Percentiles rank a stretch among this genome's conserved stretches.
These are phyloP conservation scores for Ramularia collo-cygni DNA, from an alignment of 2,329 filamentous ascomycete species.

Conservation along the genomic window DNA sequence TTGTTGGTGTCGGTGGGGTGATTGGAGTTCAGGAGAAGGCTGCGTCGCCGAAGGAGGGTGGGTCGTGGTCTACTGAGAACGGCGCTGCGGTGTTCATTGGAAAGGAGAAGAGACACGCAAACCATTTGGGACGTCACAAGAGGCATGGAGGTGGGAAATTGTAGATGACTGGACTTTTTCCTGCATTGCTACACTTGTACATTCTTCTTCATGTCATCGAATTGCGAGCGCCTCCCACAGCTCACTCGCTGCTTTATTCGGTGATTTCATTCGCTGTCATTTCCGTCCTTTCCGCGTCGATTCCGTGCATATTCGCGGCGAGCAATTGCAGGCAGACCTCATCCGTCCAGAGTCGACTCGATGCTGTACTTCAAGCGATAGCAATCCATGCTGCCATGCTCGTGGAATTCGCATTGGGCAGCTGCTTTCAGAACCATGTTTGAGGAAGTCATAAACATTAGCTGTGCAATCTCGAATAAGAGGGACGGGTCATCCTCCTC, in stretches of 20 bases:
- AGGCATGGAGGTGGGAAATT: constrained; percentile 14
- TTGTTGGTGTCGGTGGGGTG: constrained; percentile 5
- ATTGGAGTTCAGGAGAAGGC: constrained; percentile 2
- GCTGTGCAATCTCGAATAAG: constrained; percentile 1
- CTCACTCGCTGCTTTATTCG: background rate
- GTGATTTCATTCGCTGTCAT: background rate
- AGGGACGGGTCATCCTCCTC: background rate
- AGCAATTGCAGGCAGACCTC: background rate
- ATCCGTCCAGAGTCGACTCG: background rate
- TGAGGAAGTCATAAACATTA: too few relatives aligned
- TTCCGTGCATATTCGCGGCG: background rate
- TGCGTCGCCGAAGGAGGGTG: constrained; percentile 6
- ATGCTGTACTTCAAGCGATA: constrained; percentile 2
- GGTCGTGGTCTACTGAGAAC: constrained; percentile 7
- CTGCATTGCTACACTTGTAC: background rate
- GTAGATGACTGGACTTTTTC: background rate
- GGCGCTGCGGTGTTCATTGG: constrained; percentile 6
- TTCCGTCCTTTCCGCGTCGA: too few relatives aligned
- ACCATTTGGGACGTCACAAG: constrained; percentile 22
- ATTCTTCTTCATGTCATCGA: background rate
- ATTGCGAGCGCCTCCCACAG: background rate
- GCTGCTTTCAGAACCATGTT: background rate
- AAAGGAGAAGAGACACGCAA: constrained; percentile 19
- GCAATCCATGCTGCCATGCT: constrained; percentile 10
- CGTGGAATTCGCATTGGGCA: constrained; percentile 5